These are phyloP conservation scores for Panicum miliaceum DNA, from an alignment of 176 grass and related monocot genomes.

Conservation along the genomic window DNA sequence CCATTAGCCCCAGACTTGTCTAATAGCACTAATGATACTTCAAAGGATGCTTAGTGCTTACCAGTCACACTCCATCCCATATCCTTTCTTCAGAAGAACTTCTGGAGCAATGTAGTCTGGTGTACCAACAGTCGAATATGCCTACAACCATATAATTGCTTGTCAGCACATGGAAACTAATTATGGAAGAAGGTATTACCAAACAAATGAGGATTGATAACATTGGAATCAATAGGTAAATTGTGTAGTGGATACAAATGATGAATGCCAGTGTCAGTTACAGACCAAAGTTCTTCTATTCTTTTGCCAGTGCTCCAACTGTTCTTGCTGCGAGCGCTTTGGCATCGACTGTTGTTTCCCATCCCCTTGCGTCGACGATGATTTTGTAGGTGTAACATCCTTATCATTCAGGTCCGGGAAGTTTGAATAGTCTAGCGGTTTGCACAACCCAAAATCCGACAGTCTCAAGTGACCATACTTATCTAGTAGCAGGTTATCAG, in stretches of 20 bases:
- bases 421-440: conserved; percentile 82
- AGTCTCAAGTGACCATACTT: conserved; percentile 92
- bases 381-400: conserved; percentile 63
- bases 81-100: conserved; percentile 97
- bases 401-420: conserved; percentile 97
- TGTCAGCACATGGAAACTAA: conserved; percentile 24
- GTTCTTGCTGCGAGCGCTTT: conserved; percentile 87
- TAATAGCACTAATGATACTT: conserved; percentile 8
- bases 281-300: conserved; percentile 97
- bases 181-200: not conserved
- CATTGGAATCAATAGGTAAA: not conserved
- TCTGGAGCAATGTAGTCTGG: conserved; percentile 99
- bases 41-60: conserved; percentile 55
- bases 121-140: conserved; percentile 98
- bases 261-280: conserved; percentile 22
- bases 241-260: not conserved
- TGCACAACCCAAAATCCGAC: conserved; percentile 97
- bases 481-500: conserved; percentile 96
- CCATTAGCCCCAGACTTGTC: conserved; percentile 30
- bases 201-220: not conserved
- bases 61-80: conserved; percentile 99
- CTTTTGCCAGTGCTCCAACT: conserved; percentile 96
- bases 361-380: conserved; percentile 43
- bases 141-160: conserved; percentile 51
- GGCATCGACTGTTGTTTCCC: conserved; percentile 55